phyloP scores from a whole-genome alignment of 441 rosid genomes.

The Populus trichocarpa region DNA sequence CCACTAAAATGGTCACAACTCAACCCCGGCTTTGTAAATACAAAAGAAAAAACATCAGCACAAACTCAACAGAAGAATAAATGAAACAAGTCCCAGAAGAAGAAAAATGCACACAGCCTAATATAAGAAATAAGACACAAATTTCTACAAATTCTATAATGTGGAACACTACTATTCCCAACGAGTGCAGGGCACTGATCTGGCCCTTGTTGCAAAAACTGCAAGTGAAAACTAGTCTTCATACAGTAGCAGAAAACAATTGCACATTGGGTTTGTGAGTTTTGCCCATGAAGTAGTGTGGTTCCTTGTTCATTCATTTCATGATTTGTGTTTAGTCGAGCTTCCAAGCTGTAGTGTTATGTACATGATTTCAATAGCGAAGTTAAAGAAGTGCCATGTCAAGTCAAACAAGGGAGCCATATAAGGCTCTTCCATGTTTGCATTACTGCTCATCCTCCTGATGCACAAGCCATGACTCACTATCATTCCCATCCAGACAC shows the following conservation, averaged over 20 bases:
- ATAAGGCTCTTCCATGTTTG: background rate
- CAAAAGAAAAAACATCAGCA: background rate
- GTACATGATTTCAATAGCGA: slow-evolving; percentile 25
- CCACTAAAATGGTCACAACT: slow-evolving; percentile 16
- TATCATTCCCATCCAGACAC: slow-evolving; percentile 12
- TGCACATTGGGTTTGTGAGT: background rate
- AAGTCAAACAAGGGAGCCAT: slow-evolving; percentile 2
- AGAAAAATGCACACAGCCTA: background rate
- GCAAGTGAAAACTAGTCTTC: slow-evolving; percentile 3
- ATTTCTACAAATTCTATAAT: slow-evolving; percentile 16
- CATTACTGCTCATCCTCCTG: background rate
- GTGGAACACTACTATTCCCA: background rate
- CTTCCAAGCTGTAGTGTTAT: slow-evolving; percentile 21
- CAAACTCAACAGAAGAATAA: slow-evolving; percentile 8
- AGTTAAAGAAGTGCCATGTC: slow-evolving; percentile 17
- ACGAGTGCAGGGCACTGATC: background rate
- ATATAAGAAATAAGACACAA: slow-evolving; percentile 16
- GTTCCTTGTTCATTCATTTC: slow-evolving; percentile 1
- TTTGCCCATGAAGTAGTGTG: background rate
- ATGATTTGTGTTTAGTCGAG: slow-evolving; percentile 5
- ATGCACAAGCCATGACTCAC: background rate
- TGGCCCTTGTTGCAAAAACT: background rate
- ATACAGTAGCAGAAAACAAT: slow-evolving; percentile 1
- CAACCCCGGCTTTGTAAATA: slow-evolving; percentile 1
- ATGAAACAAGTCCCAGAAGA: slow-evolving; percentile 9